A percentile compares a stretch with the other conserved stretches of the same genome.
phyloP scores from a whole-genome alignment of 306 rosid genomes.

The Bauhinia variegata region DNA sequence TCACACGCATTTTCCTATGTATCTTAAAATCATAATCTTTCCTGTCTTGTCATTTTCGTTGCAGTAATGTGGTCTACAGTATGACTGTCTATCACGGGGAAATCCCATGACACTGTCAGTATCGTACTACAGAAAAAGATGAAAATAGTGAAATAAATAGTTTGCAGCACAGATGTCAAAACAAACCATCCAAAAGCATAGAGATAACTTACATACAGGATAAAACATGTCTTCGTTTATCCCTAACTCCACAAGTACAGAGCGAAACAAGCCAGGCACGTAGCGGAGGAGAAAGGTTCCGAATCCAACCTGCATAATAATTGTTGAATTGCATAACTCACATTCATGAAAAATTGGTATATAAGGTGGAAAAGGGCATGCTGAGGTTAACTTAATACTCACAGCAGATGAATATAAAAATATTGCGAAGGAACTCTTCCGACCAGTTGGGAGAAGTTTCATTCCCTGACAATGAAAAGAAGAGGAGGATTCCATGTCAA shows the following conservation, averaged over 20 bases:
- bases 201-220: conserved; percentile 89
- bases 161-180: conserved; percentile 25
- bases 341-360: conserved; percentile 27
- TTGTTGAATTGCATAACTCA: conserved; percentile 29
- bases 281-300: conserved; percentile 79
- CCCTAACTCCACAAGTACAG: conserved; percentile 73
- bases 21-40: too few relatives aligned
- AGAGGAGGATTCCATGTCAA: conserved; percentile 22
- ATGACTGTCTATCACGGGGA: not conserved
- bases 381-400: conserved; percentile 50
- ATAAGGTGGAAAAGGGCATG: conserved; percentile 5
- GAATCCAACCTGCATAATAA: conserved; percentile 67
- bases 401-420: conserved; percentile 77
- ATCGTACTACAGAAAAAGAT: not conserved
- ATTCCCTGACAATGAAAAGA: conserved; percentile 73
- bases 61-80: too few relatives aligned
- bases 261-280: conserved; percentile 64
- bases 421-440: conserved; percentile 76
- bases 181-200: conserved; percentile 40
- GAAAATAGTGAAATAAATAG: too few relatives aligned
- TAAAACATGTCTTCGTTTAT: conserved; percentile 84
- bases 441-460: conserved; percentile 96
- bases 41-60: too few relatives aligned
- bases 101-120: not conserved
- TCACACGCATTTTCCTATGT: too few relatives aligned